Conservation (phyloP, 2,329 filamentous ascomycete genomes). For the Camptophora hylomeconis region DNA sequence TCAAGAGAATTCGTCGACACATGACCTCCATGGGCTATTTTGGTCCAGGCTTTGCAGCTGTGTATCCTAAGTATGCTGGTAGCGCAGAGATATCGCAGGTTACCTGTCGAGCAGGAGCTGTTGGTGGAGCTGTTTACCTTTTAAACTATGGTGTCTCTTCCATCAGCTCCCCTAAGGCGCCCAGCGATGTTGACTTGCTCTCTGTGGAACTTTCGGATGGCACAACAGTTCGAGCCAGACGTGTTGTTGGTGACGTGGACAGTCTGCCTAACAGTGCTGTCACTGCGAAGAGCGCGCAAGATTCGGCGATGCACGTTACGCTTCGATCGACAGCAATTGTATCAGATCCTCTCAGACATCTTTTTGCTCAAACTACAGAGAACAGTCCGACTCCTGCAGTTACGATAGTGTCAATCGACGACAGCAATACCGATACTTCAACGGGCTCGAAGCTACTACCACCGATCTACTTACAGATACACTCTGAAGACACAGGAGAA, state of each 20-base stretch:
- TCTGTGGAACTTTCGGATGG: slow-evolving; percentile 23
- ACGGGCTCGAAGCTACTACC: no score
- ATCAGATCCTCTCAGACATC: slow-evolving; percentile 45
- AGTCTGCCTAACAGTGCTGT: no score
- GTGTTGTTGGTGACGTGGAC: slow-evolving; percentile 25
- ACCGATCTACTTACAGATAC: slow-evolving; percentile 51
- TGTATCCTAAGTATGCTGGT: slow-evolving; percentile 89
- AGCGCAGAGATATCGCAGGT: slow-evolving; percentile 82
- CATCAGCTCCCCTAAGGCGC: slow-evolving; percentile 1
- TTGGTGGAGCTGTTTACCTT: slow-evolving; percentile 84
- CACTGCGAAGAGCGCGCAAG: slow-evolving; percentile 5
- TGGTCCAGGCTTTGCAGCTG: slow-evolving; percentile 75
- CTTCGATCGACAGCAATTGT: no score
- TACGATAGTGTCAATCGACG: slow-evolving; percentile 31
- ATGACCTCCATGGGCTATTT: slow-evolving; percentile 77
- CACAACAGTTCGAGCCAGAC: slow-evolving; percentile 24
- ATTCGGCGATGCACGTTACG: no score
- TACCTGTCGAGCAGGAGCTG: slow-evolving; percentile 76
- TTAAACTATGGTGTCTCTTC: slow-evolving; percentile 52
- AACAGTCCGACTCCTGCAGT: slow-evolving; percentile 64
- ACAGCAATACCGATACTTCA: slow-evolving; percentile 20
- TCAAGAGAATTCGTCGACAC: slow-evolving; percentile 65
- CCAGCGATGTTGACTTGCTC: slow-evolving; percentile 15
- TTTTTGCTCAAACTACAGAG: slow-evolving; percentile 63
- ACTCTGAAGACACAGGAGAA: slow-evolving; percentile 86